Base-by-base conservation (phyloP, 2,329 filamentous ascomycete species). In the Claviceps purpurea region DNA sequence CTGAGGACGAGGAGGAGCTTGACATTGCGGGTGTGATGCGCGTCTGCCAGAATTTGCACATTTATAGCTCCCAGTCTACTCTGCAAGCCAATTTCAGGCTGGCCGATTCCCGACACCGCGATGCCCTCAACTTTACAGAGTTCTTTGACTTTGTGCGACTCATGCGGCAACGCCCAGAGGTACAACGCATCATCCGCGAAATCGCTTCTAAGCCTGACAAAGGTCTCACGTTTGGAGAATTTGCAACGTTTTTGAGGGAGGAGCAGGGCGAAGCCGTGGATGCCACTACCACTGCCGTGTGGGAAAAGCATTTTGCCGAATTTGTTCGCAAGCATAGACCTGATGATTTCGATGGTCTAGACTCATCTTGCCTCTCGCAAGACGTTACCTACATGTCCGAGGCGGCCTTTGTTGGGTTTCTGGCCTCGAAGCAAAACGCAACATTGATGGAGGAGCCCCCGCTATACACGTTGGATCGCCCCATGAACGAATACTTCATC, bases 401-500 rank as follows among this genome's bases (percentile, higher is more conserved):
- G 61, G 77, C 85, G 42, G 86, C 82, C 1, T 88, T 98, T 60
- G 81, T 87, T 30, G 80, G 80, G 11, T 95, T 85, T 61, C 71
- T 95, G 13, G 79, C 82, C 14, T 95, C 88, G 0, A 78, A 79
- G 45, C 77, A 82, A 59, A 95, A 94, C 62, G 75, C 80, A 2
- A 75, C 86, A 2, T 76, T 89, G 43, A 70, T 77, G 30, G 76
- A 78, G 43, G 75, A 78, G 55, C 77, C 79, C n/a, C 68, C 77
- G 13, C 70, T 80, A 30, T 80, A 82, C 52, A 73, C 73, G 5
- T 79, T 96, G 51, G 82, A 95, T 62, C 81, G 87, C 24, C 93
- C 93, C 0, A 73, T 97, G 65, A 95, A 95, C 64, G 91, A 97
- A 64, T 98, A 98, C 68, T 96, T 89, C 72, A 93, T 98, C 58